Conservation (phyloP, 2,329 filamentous ascomycete genomes). For the Trichoderma atroviride region DNA sequence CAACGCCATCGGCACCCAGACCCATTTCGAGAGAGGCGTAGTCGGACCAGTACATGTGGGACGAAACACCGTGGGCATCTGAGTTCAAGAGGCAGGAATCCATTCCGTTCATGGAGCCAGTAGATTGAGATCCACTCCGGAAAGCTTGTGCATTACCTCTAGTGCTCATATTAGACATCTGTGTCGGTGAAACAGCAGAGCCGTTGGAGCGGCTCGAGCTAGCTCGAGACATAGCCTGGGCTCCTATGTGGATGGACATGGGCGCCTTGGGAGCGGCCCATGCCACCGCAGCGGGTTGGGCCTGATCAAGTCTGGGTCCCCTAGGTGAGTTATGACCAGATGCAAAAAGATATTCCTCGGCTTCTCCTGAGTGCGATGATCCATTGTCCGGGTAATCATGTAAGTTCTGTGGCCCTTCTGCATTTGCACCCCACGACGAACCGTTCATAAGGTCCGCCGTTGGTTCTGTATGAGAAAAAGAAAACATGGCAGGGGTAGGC, state of each 20-base stretch:
- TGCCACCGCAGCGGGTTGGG: slow-evolving; percentile 51
- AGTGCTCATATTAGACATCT: slow-evolving; percentile 56
- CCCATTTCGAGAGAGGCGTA: slow-evolving; percentile 49
- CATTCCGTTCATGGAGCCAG: slow-evolving; percentile 49
- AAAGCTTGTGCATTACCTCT: slow-evolving; percentile 53
- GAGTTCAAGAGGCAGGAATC: slow-evolving; percentile 56
- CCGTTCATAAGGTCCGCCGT: slow-evolving; percentile 57
- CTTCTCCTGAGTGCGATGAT: slow-evolving; percentile 54
- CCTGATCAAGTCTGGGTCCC: slow-evolving; percentile 50
- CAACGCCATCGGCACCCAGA: slow-evolving; percentile 47
- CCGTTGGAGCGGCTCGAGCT: slow-evolving; percentile 44
- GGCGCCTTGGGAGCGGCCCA: slow-evolving; percentile 49
- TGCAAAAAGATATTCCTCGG: slow-evolving; percentile 58
- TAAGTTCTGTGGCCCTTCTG: slow-evolving; percentile 64
- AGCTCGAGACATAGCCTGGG: slow-evolving; percentile 46
- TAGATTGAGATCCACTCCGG: slow-evolving; percentile 45
- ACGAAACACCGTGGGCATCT: slow-evolving; percentile 50
- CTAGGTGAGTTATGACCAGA: slow-evolving; percentile 59
- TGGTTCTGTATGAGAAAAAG: slow-evolving; percentile 63
- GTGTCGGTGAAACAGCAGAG: slow-evolving; percentile 54
- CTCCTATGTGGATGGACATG: slow-evolving; percentile 38
- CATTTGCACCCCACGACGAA: slow-evolving; percentile 59
- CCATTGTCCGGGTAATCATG: slow-evolving; percentile 55
- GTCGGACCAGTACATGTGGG: slow-evolving; percentile 55
- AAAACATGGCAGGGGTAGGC: slow-evolving; percentile 55